Percentiles rank a stretch among this genome's conserved stretches.
These are phyloP conservation scores for Scopulariopsis brevicaulis DNA, from an alignment of 2,329 filamentous ascomycete species.

Conservation along the genomic window DNA sequence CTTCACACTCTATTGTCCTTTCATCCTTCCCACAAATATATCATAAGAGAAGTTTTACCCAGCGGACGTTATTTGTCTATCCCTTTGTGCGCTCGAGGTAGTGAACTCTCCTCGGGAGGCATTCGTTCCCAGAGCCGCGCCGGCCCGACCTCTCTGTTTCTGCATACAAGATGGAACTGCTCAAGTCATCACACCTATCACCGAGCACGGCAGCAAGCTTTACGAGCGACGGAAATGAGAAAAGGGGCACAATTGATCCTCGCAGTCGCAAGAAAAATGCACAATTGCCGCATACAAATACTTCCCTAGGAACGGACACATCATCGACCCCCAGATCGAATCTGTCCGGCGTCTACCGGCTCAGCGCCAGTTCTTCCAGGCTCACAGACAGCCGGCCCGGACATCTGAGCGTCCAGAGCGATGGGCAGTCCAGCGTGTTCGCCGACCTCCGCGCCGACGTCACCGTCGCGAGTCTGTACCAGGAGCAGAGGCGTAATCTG, in stretches of 20 bases:
- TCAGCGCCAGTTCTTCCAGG: conserved; percentile 1
- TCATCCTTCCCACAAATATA: background rate
- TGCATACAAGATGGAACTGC: background rate
- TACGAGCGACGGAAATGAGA: background rate
- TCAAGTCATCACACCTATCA: background rate
- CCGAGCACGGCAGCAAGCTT: background rate
- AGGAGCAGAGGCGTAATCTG: conserved; percentile 8
- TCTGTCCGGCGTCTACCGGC: background rate
- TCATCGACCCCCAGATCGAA: background rate
- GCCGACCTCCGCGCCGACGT: conserved; percentile 8
- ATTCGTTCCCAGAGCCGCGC: background rate
- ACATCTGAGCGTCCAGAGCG: background rate
- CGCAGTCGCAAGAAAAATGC: background rate
- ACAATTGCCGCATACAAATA: background rate
- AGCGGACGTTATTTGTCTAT: background rate
- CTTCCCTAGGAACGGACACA: background rate
- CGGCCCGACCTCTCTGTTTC: background rate
- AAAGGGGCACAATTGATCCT: background rate
- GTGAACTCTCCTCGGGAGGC: too few relatives aligned
- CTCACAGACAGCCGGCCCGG: background rate
- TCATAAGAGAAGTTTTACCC: background rate
- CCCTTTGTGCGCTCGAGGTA: background rate
- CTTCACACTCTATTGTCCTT: background rate
- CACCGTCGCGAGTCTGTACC: conserved; percentile 8
- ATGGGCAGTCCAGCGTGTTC: conserved; percentile 1